Evolutionary conservation across 495 filamentous ascomycete species (phyloP), one percentile per base, ranked within the genome.

Genomic region (Geopyxis carbonaria): DNA sequence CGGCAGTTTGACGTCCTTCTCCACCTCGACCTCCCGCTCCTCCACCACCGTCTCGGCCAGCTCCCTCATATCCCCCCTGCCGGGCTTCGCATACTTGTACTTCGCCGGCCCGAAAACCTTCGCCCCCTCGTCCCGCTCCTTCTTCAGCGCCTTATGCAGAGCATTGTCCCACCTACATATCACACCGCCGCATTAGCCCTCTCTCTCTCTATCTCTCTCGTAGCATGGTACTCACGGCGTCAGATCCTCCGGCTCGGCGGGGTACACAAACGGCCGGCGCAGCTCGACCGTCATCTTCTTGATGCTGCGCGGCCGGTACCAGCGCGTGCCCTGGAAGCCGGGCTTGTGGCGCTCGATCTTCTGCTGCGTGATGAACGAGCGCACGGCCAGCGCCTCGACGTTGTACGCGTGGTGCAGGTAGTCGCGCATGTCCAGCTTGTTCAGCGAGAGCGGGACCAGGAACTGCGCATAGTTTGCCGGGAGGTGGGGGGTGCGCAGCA

Each of bases 281-380:
- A 94, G 68, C 64, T 92, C 78, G 33, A 85, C 80, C 20, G 77
- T 83, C 86, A 94, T 94, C 58, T 71, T 78, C 72, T 94, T 94
- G 45, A 75, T 66, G 23, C 72, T 64, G 40, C 64, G 59, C 19
- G 80, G 78, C 18, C 83, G 69, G 5, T 18, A 39, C 51, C 60
- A 66, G 53, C 58, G 61, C 34, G 54, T 54, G 32, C 71, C 61
- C 46, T 59, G 48, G 38, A 57, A 59, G 10, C 61, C 55, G 15
- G 50, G 53, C 44, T 64, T 67, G 34, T 61, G 62, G 35, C 61
- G 67, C 37, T 58, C 58, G 21, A 80, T 64, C 34, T 66, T 69
- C 48, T 69, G 65, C 54, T 79, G 72, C 57, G 80, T 70, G 57
- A 94, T 66, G 51, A 73, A 91, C 43, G 78, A 83, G 21, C 85